Conservation (phyloP, 2,329 filamentous ascomycete genomes). For the Chalaropsis ovoidea region DNA sequence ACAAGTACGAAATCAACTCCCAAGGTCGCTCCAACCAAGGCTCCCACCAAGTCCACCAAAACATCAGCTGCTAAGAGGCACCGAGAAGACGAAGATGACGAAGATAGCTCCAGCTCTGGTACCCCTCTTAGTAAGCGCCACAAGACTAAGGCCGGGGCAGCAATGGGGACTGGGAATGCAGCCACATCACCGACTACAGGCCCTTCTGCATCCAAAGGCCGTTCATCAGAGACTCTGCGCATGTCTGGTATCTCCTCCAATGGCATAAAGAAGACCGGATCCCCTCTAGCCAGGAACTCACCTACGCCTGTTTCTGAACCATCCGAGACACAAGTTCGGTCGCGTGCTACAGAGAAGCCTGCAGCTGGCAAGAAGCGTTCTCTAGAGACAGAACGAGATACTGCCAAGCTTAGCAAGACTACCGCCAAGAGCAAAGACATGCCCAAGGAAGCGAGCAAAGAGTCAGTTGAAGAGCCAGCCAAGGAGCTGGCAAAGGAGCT, state of each 20-base stretch:
- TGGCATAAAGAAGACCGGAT: conserved; percentile 15
- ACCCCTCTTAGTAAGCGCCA: conserved; percentile 49
- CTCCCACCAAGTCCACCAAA: conserved; percentile 24
- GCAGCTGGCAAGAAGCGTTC: conserved; percentile 30
- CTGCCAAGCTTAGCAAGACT: conserved; percentile 11
- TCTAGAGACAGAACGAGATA: conserved; percentile 25
- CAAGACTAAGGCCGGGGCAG: conserved; percentile 39
- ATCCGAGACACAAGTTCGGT: conserved; percentile 7
- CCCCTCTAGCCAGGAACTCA: conserved; percentile 13
- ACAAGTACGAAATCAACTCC: conserved; percentile 29
- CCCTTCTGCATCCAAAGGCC: not conserved
- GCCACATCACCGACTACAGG: not conserved
- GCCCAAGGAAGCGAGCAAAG: conserved; percentile 23
- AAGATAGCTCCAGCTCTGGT: conserved; percentile 51
- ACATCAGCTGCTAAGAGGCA: conserved; percentile 39
- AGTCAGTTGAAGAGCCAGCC: conserved; percentile 26
- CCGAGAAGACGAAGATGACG: conserved; percentile 42
- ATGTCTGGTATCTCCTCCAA: conserved; percentile 18
- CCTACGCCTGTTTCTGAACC: conserved; percentile 19
- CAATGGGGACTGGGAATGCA: not conserved
- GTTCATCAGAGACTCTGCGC: conserved; percentile 17
- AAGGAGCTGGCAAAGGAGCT: conserved; percentile 25
- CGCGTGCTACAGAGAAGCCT: conserved; percentile 29
- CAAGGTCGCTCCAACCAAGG: conserved; percentile 26
- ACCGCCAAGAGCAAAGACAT: conserved; percentile 21